These are phyloP conservation scores for Bryum argenteum DNA, from an alignment of 225 moss, liverwort and hornwort species.

Conservation along the genomic window DNA sequence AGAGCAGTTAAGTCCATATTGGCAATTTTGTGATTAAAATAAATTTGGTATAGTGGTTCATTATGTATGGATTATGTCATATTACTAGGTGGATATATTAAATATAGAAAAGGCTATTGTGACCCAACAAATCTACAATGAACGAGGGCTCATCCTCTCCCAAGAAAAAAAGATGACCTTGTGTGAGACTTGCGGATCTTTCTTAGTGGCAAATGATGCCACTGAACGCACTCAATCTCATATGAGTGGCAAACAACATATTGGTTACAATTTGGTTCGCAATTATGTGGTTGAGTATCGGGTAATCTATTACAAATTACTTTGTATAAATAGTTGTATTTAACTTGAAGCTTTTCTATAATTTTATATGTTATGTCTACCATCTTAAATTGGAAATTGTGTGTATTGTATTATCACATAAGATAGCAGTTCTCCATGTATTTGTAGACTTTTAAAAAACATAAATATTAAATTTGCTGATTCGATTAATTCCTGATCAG, in stretches of 20 bases:
- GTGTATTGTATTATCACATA: no score
- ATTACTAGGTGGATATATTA: conserved; percentile 67
- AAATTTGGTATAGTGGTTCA: no score
- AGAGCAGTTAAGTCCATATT: no score
- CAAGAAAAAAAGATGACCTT: conserved; percentile 98
- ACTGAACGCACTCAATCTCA: conserved; percentile 93
- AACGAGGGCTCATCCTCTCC: conserved; percentile 77
- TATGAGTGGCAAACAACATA: conserved; percentile 94
- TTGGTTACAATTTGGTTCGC: conserved; percentile 89
- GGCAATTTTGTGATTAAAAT: no score
- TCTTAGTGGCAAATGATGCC: conserved; percentile 89
- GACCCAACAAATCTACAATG: conserved; percentile 82
- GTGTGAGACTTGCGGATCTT: conserved; percentile 93
- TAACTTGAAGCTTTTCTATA: no score
- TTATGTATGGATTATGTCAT: neutral
- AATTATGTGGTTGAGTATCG: conserved; percentile 28
- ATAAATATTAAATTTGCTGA: accelerated
- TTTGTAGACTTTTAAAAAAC: accelerated
- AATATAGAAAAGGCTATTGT: conserved; percentile 76
- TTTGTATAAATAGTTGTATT: no score
- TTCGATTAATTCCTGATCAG: conserved; percentile 26
- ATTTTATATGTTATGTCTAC: no score
- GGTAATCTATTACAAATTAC: neutral
- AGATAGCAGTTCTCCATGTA: accelerated
- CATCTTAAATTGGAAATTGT: no score